Evolutionary conservation across 495 filamentous ascomycete species (phyloP).

Genomic region (Aspergillus funiculosus): DNA sequence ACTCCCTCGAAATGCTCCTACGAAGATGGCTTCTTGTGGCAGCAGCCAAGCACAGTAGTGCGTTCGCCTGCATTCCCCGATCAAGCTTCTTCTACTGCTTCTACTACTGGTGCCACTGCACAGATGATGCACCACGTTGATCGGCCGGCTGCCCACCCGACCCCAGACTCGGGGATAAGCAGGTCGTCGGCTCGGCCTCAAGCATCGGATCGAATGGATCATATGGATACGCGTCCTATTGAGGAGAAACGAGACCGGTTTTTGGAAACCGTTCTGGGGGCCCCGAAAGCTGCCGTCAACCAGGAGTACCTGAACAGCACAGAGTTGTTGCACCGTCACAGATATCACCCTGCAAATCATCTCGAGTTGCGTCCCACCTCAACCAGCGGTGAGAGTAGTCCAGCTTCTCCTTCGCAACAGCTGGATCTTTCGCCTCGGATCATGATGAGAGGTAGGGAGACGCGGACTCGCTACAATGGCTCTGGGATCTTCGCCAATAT

Average conservation of each 20-base stretch:
- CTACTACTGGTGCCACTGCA: constrained; percentile 21
- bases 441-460: constrained; percentile 42
- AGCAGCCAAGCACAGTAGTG: constrained; percentile 37
- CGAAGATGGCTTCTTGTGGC: constrained; percentile 46
- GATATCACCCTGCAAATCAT: constrained; percentile 14
- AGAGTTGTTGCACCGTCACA: constrained; percentile 30
- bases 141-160: constrained; percentile 25
- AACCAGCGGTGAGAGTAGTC: constrained; percentile 16
- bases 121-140: constrained; percentile 19
- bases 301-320: constrained; percentile 35
- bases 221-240: constrained; percentile 10
- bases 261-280: constrained; percentile 42
- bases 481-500: constrained; percentile 42
- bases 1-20: constrained; percentile 39
- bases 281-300: constrained; percentile 36
- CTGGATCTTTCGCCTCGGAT: constrained; percentile 37
- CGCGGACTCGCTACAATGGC: constrained; percentile 40
- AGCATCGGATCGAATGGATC: constrained; percentile 16
- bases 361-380: constrained; percentile 5
- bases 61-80: constrained; percentile 26
- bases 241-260: constrained; percentile 34
- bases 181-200: constrained; percentile 28
- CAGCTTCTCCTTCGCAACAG: constrained; percentile 32
- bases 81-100: constrained; percentile 25
- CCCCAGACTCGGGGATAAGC: constrained; percentile 35